Evolutionary conservation across 176 grass and related monocot species (phyloP), one percentile per base, ranked within the genome.

Genomic region (Carex kokanica): DNA sequence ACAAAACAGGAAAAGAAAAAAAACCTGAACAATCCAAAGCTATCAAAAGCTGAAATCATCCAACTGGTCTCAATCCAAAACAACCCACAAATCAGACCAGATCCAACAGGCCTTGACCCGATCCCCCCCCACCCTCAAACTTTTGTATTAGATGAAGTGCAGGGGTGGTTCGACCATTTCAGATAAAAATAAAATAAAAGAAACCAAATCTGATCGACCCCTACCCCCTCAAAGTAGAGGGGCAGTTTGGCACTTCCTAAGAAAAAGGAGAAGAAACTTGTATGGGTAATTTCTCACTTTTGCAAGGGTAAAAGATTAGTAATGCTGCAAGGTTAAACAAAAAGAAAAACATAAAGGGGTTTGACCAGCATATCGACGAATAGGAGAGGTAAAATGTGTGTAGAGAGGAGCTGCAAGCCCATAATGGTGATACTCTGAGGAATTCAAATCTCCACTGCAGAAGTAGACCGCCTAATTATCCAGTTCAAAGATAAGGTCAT

Each of bases 371-470:
- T 98, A 95, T 90, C 96, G 88, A 45, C 96, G 96, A 85, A 98
- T 98, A 41, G 96, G 96, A 87, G 96, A 98, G 49, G 95, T 98
- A 73, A 98, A 98, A 91, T 98, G 92, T 45, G 96, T 98, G 75
- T 98, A 98, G 32, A 95, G 86, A 90, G 89, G 72, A 89, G 96
- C 85, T 60, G 96, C 96, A 77, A 98, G 87, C 57, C 96, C 96
- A 64, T 98, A 98, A 90, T 98, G 96, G 63, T 84, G 86, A 88
- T 93, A 95, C 84, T 98, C 96, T 41, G 96, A 91, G 43, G 84
- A 86, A 77, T 64, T 88, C 80, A 98, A 95, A 89, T 95, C 96
- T 91, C 93, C 93, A 84, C 96, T 98, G 80, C 92, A 93, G 85
- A 98, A 98, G 82, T 98, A 98, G 71, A 98, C 89, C 3, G 96